phyloP scores from a whole-genome alignment of 345 rosid genomes.

The Pugionium cornutum region DNA sequence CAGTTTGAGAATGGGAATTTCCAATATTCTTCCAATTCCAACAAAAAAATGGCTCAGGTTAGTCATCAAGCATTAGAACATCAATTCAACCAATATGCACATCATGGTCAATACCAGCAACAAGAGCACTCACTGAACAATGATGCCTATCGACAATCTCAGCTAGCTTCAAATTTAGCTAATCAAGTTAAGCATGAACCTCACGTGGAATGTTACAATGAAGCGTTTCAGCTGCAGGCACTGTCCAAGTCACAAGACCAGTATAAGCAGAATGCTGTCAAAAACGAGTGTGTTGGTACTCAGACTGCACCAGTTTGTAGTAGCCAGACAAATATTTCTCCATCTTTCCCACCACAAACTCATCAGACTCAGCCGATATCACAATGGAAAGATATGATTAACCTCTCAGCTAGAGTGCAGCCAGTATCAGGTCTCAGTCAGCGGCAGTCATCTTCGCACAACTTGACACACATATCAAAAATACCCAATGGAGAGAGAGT shows the following conservation, averaged over 20 bases:
- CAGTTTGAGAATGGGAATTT: slow-evolving; percentile 69
- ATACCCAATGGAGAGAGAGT: slow-evolving; percentile 57
- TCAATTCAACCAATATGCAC: slow-evolving; percentile 53
- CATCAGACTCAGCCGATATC: slow-evolving; percentile 63
- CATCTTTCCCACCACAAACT: slow-evolving; percentile 51
- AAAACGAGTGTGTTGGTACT: slow-evolving; percentile 44
- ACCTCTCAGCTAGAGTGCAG: slow-evolving; percentile 53
- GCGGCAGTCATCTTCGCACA: slow-evolving; percentile 63
- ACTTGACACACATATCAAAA: slow-evolving; percentile 45
- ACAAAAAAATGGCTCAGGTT: slow-evolving; percentile 56
- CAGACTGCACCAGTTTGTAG: slow-evolving; percentile 47
- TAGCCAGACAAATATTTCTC: slow-evolving; percentile 46
- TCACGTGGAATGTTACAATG: slow-evolving; percentile 52
- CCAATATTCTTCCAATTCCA: slow-evolving; percentile 53
- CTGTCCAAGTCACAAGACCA: slow-evolving; percentile 59
- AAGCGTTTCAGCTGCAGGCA: slow-evolving; percentile 53
- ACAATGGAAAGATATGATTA: slow-evolving; percentile 52
- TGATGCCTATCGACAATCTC: slow-evolving; percentile 59
- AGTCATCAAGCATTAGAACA: slow-evolving; percentile 64
- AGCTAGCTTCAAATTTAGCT: slow-evolving; percentile 49
- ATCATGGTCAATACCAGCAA: slow-evolving; percentile 61
- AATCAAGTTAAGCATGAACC: slow-evolving; percentile 73
- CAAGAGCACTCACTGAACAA: slow-evolving; percentile 52
- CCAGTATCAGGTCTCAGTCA: slow-evolving; percentile 57
- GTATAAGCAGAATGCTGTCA: slow-evolving; percentile 57